phyloP scores from a whole-genome alignment of 306 rosid species.

The Argentina anserina region DNA sequence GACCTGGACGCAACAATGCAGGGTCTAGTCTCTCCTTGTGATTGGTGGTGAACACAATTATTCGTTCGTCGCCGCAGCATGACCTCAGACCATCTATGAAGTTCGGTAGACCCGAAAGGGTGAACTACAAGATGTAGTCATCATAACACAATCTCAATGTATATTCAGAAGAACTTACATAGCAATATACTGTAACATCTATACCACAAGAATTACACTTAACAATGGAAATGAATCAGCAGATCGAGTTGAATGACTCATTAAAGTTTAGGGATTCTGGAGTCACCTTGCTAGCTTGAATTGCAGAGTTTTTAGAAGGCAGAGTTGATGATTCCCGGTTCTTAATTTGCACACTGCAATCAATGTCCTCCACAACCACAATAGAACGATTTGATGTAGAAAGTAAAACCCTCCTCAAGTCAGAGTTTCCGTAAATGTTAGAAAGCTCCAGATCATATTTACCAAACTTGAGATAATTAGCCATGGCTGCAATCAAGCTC shows the following conservation, averaged over 20 bases:
- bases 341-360: slow-evolving; percentile 20
- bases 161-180: not conserved
- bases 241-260: not conserved
- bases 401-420: slow-evolving; percentile 20
- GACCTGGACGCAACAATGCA: slow-evolving; percentile 49
- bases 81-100: slow-evolving; percentile 64
- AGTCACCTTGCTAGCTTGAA: not conserved
- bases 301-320: not conserved
- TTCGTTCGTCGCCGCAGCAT: slow-evolving; percentile 54
- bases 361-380: slow-evolving; percentile 41
- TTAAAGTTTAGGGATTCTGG: not conserved
- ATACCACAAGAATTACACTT: not conserved
- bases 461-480: slow-evolving; percentile 42
- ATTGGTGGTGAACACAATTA: slow-evolving; percentile 57
- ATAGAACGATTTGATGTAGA: slow-evolving; percentile 35
- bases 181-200: slow-evolving; percentile 6
- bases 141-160: not conserved
- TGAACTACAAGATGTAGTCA: not conserved
- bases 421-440: slow-evolving; percentile 19
- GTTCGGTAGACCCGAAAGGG: slow-evolving; percentile 43
- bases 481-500: slow-evolving; percentile 48
- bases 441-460: slow-evolving; percentile 37
- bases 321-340: not conserved
- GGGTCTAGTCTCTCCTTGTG: slow-evolving; percentile 50
- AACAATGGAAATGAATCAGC: not conserved